Base-by-base conservation (phyloP, 306 rosid genomes). In the Abrus pulchellus region DNA sequence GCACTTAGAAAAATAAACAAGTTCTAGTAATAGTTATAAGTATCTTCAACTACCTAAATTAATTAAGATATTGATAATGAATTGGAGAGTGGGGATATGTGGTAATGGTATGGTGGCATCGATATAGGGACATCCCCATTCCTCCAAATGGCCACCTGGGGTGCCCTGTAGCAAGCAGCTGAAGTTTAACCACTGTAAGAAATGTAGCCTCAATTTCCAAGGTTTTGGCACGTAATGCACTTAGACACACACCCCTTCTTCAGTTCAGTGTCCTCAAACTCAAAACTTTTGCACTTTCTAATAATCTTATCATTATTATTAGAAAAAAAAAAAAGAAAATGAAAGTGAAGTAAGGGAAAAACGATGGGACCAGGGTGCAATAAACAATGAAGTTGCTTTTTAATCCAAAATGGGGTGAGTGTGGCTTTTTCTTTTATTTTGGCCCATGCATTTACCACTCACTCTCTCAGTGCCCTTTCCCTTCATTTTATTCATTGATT, bases 171-270 rank as follows among this genome's bases (percentile, higher is more conserved):
- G 47, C 70, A 80, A 5, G 38, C 10, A 12, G 75, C 83, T 80
- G 67, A 56, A 82, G 64, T 78, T 77, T 64, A 59, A 83, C 87
- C 84, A 72, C 62, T 70, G 63, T 44, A 29, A 81, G 80, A 72
- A 84, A 77, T 56, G 10, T 45, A 78, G 87, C 89, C 87, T 71
- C 98, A 90, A 92, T 84, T 94, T 89, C 94, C 92, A 85, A 94
- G 41, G 84, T 82, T 56, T 61, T 68, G 77, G 63, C 79, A 62
- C 41, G 62, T 82, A 55, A 30, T 44, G 72, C 76, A 68, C 49
- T 14, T 20, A 3, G 27, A n/a, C 69, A 36, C 45, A 9, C 13
- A 60, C 47, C 45, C 64, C 9, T 61, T 61, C 79, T 62, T 72
- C 80, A 71, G 6, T 78, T 62, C 86, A 78, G 59, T 78, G 83